Evolutionary conservation across 345 rosid genomes (phyloP).

Genomic region (Clausena lansium): DNA sequence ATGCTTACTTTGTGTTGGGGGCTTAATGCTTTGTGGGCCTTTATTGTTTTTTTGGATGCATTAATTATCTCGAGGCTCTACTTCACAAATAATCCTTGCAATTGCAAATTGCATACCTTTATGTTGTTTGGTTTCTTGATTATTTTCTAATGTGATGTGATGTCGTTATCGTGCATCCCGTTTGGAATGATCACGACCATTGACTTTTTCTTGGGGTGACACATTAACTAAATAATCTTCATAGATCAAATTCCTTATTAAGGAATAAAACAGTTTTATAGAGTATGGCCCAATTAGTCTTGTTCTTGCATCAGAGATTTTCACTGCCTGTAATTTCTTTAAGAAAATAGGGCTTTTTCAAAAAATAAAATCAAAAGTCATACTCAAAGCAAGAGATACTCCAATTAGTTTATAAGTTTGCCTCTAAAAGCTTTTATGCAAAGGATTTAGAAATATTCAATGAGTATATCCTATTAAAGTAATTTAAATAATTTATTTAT

Average conservation of each 20-base stretch:
- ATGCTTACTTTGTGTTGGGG: conserved; percentile 5
- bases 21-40: conserved; percentile 40
- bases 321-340: background rate
- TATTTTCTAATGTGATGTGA: background rate
- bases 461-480: too few relatives aligned
- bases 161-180: background rate
- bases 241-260: background rate
- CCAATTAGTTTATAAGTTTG: too few relatives aligned
- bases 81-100: background rate
- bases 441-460: too few relatives aligned
- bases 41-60: conserved; percentile 4
- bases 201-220: background rate
- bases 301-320: background rate
- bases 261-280: background rate
- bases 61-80: background rate
- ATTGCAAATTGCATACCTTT: background rate
- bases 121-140: background rate
- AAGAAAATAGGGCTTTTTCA: background rate
- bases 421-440: too few relatives aligned
- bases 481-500: too few relatives aligned
- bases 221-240: background rate
- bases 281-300: background rate
- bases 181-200: background rate
- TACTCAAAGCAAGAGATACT: too few relatives aligned
- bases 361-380: too few relatives aligned